Evolutionary conservation across 352 stramenopile species (phyloP).

Genomic region (Globisporangium nagaii): DNA sequence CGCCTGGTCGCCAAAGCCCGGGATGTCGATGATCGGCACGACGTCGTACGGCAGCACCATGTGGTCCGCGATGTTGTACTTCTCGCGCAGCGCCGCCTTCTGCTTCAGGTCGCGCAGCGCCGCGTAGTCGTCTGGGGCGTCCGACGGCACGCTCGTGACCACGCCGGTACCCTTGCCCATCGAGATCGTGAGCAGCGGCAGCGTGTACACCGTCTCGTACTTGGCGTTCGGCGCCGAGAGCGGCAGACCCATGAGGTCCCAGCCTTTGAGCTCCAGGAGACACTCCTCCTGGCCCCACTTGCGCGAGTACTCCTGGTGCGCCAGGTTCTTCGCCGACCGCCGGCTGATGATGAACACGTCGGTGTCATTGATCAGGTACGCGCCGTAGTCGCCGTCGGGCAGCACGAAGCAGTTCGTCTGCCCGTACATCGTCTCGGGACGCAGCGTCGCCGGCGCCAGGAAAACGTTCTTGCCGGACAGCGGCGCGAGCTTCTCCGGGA

Average conservation of each 20-base stretch:
- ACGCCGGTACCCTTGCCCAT: slow-evolving; percentile 99
- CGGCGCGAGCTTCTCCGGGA: slow-evolving; percentile 67
- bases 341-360: slow-evolving; percentile 96
- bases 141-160: slow-evolving; percentile 98
- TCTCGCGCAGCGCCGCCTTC: slow-evolving; percentile 96
- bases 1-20: slow-evolving; percentile 95
- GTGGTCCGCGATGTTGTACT: slow-evolving; percentile 97
- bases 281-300: slow-evolving; percentile 88
- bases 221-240: slow-evolving; percentile 93
- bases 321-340: slow-evolving; percentile 92
- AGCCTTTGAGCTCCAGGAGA: slow-evolving; percentile 90
- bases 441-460: slow-evolving; percentile 97
- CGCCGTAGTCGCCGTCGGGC: slow-evolving; percentile 97
- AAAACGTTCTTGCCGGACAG: slow-evolving; percentile 92
- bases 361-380: slow-evolving; percentile 93
- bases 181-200: slow-evolving; percentile 98
- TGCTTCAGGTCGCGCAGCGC: slow-evolving; percentile 98
- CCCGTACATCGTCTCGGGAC: slow-evolving; percentile 99
- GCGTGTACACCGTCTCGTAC: slow-evolving; percentile 99
- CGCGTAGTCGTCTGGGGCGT: slow-evolving; percentile 99
- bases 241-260: slow-evolving; percentile 95
- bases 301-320: slow-evolving; percentile 92
- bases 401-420: slow-evolving; percentile 99
- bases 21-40: slow-evolving; percentile 99
- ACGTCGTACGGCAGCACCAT: slow-evolving; percentile 98